Conservation (phyloP, 768 basidiomycete species). For the Termitomyces sp. region DNA sequence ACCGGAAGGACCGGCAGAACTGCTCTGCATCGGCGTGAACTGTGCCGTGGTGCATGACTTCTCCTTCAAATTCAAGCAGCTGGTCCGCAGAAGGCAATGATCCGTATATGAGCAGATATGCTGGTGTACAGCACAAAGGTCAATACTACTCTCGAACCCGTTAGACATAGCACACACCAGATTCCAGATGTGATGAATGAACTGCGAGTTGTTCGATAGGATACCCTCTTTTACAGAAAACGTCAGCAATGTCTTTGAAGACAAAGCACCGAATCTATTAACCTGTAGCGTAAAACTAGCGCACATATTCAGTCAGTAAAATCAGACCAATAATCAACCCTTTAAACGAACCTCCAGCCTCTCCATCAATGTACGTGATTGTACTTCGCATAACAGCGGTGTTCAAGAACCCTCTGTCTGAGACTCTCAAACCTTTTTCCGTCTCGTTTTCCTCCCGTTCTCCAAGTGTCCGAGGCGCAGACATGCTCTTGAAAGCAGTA, state of each 20-base stretch:
- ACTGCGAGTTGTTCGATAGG: slow-evolving; percentile 89
- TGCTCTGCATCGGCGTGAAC: slow-evolving; percentile 65
- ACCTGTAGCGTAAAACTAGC: slow-evolving; percentile 72
- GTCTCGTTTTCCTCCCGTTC: slow-evolving; percentile 82
- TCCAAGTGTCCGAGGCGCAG: slow-evolving; percentile 47
- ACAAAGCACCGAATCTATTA: background rate
- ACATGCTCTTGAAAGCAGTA: slow-evolving; percentile 75
- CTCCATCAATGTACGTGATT: slow-evolving; percentile 92
- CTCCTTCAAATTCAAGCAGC: slow-evolving; percentile 58
- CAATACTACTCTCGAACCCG: background rate
- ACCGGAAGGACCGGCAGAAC: slow-evolving; percentile 68
- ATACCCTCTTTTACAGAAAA: slow-evolving; percentile 56
- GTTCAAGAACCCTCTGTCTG: slow-evolving; percentile 79
- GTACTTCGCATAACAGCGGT: slow-evolving; percentile 75
- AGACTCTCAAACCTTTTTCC: slow-evolving; percentile 72
- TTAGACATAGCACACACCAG: slow-evolving; percentile 25
- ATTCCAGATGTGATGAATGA: slow-evolving; percentile 76
- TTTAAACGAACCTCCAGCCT: slow-evolving; percentile 57
- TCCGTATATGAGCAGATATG: slow-evolving; percentile 89
- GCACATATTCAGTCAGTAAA: background rate
- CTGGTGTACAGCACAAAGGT: slow-evolving; percentile 17
- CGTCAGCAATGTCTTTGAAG: background rate
- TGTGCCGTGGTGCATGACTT: slow-evolving; percentile 74
- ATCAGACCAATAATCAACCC: background rate
- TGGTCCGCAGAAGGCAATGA: slow-evolving; percentile 63